Percentiles rank a stretch among this genome's conserved stretches.
These are phyloP conservation scores for Trichosporon sp. DNA, from an alignment of 1,284 basidiomycete genomes.

Conservation along the genomic window DNA sequence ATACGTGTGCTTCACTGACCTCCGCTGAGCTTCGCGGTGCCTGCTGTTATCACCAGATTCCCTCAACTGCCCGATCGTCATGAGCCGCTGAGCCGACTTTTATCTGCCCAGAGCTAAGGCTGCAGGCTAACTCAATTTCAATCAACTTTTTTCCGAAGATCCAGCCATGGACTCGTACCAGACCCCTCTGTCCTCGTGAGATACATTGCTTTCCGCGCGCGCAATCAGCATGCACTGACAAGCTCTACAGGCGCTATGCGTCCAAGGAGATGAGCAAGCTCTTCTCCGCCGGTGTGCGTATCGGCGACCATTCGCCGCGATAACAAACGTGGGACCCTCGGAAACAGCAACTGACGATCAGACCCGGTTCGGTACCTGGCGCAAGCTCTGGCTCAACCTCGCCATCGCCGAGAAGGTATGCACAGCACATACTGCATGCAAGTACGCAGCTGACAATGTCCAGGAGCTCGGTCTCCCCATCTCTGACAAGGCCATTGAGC, in stretches of 20 bases:
- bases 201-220: not conserved
- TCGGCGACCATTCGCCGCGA: slow-evolving; percentile 22
- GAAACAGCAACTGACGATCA: slow-evolving; percentile 39
- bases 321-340: not conserved
- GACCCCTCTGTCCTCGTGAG: slow-evolving; percentile 52
- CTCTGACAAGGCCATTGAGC: slow-evolving; percentile 80
- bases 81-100: not conserved
- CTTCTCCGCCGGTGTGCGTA: slow-evolving; percentile 76
- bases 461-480: slow-evolving; percentile 82
- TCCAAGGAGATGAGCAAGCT: slow-evolving; percentile 97
- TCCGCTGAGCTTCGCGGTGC: no score
- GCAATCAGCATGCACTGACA: not conserved
- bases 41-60: not conserved
- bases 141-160: not conserved
- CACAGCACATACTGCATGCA: no score
- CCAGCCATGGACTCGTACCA: slow-evolving; percentile 51
- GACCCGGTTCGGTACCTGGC: slow-evolving; percentile 97
- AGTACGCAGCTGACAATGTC: not conserved
- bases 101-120: not conserved
- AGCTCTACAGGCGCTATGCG: slow-evolving; percentile 81
- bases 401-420: slow-evolving; percentile 81
- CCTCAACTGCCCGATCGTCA: slow-evolving; percentile 4
- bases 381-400: slow-evolving; percentile 91
- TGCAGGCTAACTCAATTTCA: not conserved
- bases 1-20: not conserved